Evolutionary conservation across 2,329 filamentous ascomycete species (phyloP).

Genomic region (Phyllosticta ampelicida): DNA sequence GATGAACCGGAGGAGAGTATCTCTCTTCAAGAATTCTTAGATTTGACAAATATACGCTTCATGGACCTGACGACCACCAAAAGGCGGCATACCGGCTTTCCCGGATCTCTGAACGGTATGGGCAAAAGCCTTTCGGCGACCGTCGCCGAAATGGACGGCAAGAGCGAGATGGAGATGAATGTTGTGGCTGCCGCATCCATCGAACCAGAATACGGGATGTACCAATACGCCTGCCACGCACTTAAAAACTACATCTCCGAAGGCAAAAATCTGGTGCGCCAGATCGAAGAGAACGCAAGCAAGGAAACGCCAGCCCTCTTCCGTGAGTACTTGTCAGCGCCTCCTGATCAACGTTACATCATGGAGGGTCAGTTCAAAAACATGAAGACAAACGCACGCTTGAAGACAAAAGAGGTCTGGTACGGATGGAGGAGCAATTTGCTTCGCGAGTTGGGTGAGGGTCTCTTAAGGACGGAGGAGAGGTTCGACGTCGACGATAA

Average conservation of each 20-base stretch:
- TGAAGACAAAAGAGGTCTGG: conserved; percentile 93
- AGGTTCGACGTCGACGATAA: conserved; percentile 68
- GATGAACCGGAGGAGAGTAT: conserved; percentile 46
- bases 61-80: conserved; percentile 91
- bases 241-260: conserved; percentile 95
- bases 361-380: conserved; percentile 99
- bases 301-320: conserved; percentile 88
- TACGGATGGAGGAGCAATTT: conserved; percentile 95
- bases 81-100: conserved; percentile 62
- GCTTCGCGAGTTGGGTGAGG: conserved; percentile 69
- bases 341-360: conserved; percentile 67
- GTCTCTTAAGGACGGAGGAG: conserved; percentile 61
- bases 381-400: conserved; percentile 81
- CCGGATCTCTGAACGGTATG: conserved; percentile 33
- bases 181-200: conserved; percentile 86
- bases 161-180: conserved; percentile 59
- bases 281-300: conserved; percentile 80
- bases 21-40: conserved; percentile 82
- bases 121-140: background rate
- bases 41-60: conserved; percentile 93
- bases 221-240: conserved; percentile 90
- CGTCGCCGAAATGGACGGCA: conserved; percentile 27
- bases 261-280: conserved; percentile 76
- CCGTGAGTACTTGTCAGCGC: conserved; percentile 78
- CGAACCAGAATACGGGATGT: conserved; percentile 84